Evolutionary conservation across 345 rosid genomes (phyloP).

Genomic region (Lumnitzera racemosa): DNA sequence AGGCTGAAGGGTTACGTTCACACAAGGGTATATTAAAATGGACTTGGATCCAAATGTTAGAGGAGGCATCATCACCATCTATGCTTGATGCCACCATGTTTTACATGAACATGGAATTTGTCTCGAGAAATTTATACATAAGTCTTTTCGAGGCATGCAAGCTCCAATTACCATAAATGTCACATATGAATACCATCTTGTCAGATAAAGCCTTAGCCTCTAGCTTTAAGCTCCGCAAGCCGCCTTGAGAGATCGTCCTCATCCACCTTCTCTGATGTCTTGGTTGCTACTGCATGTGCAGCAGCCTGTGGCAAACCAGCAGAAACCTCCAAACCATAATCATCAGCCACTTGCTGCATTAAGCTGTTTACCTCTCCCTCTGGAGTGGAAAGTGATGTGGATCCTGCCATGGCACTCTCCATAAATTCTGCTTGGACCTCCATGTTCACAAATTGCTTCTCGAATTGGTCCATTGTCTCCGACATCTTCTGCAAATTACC

Average conservation of each 20-base stretch:
- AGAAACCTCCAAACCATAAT: constrained; percentile 92
- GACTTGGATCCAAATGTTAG: too few relatives aligned
- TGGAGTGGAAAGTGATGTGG: constrained; percentile 91
- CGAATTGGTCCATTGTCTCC: constrained; percentile 96
- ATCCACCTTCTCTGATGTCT: constrained; percentile 79
- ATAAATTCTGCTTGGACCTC: constrained; percentile 98
- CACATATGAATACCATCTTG: constrained; percentile 1
- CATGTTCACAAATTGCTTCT: constrained; percentile 99
- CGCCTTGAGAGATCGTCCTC: constrained; percentile 95
- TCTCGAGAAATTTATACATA: background rate
- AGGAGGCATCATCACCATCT: too few relatives aligned
- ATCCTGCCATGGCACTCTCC: constrained; percentile 99
- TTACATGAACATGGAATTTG: too few relatives aligned
- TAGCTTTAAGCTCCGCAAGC: constrained; percentile 93
- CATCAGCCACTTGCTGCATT: constrained; percentile 99
- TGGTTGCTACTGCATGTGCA: constrained; percentile 79
- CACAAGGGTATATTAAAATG: too few relatives aligned
- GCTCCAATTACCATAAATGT: constrained; percentile 1
- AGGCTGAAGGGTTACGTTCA: too few relatives aligned
- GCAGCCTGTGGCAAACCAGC: constrained; percentile 97
- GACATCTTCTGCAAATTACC: constrained; percentile 99
- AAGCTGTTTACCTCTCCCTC: constrained; percentile 97
- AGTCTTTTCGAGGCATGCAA: background rate
- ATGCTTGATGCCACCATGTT: too few relatives aligned
- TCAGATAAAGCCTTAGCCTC: constrained; percentile 36